A percentile compares a stretch with the other conserved stretches of the same genome.
phyloP scores from a whole-genome alignment of 1,139 yeast species.

The Taiozyma onychis region DNA sequence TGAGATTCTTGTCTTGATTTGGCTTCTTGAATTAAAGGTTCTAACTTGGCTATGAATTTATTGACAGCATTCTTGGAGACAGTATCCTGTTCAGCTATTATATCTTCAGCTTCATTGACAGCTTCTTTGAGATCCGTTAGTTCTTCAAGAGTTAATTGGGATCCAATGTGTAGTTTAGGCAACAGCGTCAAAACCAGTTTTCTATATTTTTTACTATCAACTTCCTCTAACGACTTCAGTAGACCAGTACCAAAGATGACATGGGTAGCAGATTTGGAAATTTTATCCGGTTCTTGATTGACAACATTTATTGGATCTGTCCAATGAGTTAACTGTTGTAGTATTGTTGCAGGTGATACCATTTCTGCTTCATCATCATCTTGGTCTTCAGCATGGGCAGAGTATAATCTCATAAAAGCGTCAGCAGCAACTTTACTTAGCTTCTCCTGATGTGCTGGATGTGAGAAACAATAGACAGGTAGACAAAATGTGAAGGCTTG shows the following conservation, averaged over 20 bases:
- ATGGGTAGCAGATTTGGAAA: conserved; percentile 44
- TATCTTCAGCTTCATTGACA: conserved; percentile 11
- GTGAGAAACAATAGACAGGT: conserved; percentile 86
- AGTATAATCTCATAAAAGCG: conserved; percentile 52
- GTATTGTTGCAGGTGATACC: conserved; percentile 46
- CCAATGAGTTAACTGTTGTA: conserved; percentile 80
- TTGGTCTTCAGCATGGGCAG: conserved; percentile 31
- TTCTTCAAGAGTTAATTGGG: conserved; percentile 25
- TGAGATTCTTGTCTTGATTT: conserved; percentile 19
- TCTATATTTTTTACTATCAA: conserved; percentile 45
- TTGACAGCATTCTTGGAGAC: conserved; percentile 41
- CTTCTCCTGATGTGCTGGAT: conserved; percentile 63
- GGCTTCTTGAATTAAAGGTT: conserved; percentile 29
- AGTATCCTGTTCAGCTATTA: conserved; percentile 30
- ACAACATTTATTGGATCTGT: conserved; percentile 76
- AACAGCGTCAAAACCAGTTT: conserved; percentile 52
- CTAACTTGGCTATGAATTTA: conserved; percentile 35
- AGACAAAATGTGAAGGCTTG: conserved; percentile 86
- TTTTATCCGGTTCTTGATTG: conserved; percentile 38
- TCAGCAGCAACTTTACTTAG: conserved; percentile 64
- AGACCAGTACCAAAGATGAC: conserved; percentile 53
- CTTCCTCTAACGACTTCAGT: conserved; percentile 43
- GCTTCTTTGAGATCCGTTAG: conserved; percentile 24
- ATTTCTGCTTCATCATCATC: conserved; percentile 28
- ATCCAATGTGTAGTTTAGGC: conserved; percentile 36